Percentiles rank a stretch among this genome's conserved stretches.
Conservation (phyloP, 2,329 filamentous ascomycete genomes). For the Curvularia sp. region DNA sequence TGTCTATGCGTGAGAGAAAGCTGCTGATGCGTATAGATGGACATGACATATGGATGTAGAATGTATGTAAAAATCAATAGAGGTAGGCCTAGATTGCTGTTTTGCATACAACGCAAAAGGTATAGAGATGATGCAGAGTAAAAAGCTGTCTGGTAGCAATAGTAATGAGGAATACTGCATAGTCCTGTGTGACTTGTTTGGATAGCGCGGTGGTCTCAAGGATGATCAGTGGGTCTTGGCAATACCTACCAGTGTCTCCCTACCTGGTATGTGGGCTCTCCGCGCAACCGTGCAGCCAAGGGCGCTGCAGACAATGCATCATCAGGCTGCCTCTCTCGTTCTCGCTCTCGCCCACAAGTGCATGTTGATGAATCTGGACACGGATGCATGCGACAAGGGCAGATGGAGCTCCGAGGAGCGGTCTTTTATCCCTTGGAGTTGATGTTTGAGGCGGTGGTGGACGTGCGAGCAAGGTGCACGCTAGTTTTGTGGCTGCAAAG, state of each 20-base stretch:
- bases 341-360: neutral
- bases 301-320: neutral
- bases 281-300: neutral
- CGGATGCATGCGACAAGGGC: neutral
- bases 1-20: neutral
- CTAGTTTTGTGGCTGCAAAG: constrained; percentile 18
- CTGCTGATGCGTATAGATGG: too few relatives aligned
- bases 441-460: constrained; percentile 13
- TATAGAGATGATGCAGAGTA: neutral
- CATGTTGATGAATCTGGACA: neutral
- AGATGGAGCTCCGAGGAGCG: neutral
- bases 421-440: constrained; percentile 9
- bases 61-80: neutral
- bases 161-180: neutral
- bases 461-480: constrained; percentile 13
- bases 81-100: neutral
- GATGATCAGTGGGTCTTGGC: constrained; percentile 6
- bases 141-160: neutral
- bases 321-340: neutral
- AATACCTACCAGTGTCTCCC: neutral
- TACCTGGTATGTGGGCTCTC: neutral
- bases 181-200: too few relatives aligned
- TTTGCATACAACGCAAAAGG: neutral
- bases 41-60: neutral
- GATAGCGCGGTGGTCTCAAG: neutral